phyloP scores from a whole-genome alignment of 495 filamentous ascomycete species.

The Hapsidospora chrysogenum region DNA sequence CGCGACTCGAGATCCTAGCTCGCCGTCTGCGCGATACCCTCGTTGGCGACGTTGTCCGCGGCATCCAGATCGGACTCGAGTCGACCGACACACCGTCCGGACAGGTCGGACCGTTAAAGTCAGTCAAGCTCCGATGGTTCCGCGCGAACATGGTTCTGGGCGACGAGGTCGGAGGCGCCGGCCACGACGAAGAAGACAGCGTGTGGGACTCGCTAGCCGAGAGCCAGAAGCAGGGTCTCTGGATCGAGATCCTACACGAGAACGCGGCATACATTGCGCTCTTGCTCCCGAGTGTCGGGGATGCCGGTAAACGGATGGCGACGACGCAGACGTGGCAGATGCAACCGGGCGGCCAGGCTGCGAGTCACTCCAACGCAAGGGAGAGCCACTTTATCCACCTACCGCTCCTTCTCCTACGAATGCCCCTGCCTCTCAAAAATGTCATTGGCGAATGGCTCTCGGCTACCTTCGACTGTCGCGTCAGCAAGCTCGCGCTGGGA shows the following conservation, averaged over 20 bases:
- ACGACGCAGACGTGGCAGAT: slow-evolving; percentile 1
- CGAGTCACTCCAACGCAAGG: not conserved
- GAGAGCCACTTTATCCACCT: slow-evolving; percentile 16
- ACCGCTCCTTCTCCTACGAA: slow-evolving; percentile 26
- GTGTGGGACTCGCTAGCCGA: slow-evolving; percentile 3
- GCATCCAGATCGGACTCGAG: slow-evolving; percentile 23
- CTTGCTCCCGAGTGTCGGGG: slow-evolving; percentile 15
- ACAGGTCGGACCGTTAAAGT: slow-evolving; percentile 19
- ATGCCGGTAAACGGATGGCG: not conserved
- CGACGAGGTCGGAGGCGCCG: slow-evolving; percentile 2
- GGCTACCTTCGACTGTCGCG: slow-evolving; percentile 27
- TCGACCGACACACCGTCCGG: slow-evolving; percentile 13
- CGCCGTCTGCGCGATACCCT: slow-evolving; percentile 23
- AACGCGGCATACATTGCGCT: slow-evolving; percentile 19
- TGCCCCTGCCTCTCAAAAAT: slow-evolving; percentile 24
- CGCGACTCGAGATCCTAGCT: slow-evolving; percentile 16
- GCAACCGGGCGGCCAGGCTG: not conserved
- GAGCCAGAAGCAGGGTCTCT: slow-evolving; percentile 8
- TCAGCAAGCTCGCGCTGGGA: slow-evolving; percentile 22
- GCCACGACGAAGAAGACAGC: not conserved
- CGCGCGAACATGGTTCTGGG: slow-evolving; percentile 8
- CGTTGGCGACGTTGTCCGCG: slow-evolving; percentile 30
- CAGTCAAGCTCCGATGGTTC: slow-evolving; percentile 17
- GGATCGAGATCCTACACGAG: slow-evolving; percentile 23
- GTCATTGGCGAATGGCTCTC: slow-evolving; percentile 26